Evolutionary conservation across 139 green algal species (phyloP).

Genomic region (Chlamydomonas schloesseri): DNA sequence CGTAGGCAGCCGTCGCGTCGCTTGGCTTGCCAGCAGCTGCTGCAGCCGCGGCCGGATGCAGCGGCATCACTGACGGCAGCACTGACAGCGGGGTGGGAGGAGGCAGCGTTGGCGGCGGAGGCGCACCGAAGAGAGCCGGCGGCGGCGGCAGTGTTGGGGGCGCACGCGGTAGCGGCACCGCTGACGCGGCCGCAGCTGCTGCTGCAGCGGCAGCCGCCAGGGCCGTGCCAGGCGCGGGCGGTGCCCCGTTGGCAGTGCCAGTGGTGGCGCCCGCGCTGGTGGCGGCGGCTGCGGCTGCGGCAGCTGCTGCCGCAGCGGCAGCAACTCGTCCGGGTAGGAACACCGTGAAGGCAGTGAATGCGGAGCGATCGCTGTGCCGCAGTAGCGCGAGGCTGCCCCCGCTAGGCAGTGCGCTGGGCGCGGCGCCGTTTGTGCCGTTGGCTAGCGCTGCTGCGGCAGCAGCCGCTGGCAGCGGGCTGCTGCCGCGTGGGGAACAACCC

Average conservation of each 20-base stretch:
- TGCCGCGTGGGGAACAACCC: too few relatives aligned
- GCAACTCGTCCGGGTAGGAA: conserved; percentile 33
- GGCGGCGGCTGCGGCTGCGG: neutral
- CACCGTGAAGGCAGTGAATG: conserved; percentile 52
- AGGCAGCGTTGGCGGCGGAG: neutral
- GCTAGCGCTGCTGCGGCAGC: too few relatives aligned
- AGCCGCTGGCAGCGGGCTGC: too few relatives aligned
- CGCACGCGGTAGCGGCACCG: too few relatives aligned
- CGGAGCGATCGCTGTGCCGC: conserved; percentile 42
- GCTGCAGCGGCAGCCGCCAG: too few relatives aligned
- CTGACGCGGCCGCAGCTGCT: too few relatives aligned
- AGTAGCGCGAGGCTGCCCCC: neutral
- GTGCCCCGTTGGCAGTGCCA: too few relatives aligned
- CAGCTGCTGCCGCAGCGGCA: neutral
- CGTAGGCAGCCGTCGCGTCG: too few relatives aligned
- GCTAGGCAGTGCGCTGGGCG: too few relatives aligned
- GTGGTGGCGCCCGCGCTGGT: neutral
- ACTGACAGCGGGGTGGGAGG: neutral
- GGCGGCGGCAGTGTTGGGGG: too few relatives aligned
- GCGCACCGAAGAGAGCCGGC: neutral
- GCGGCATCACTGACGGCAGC: neutral
- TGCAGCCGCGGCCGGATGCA: neutral
- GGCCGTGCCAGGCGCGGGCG: too few relatives aligned
- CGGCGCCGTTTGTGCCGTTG: too few relatives aligned
- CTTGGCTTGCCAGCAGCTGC: neutral